Evolutionary conservation across 1,284 basidiomycete genomes (phyloP).

Genomic region (Jaminaea rosea): DNA sequence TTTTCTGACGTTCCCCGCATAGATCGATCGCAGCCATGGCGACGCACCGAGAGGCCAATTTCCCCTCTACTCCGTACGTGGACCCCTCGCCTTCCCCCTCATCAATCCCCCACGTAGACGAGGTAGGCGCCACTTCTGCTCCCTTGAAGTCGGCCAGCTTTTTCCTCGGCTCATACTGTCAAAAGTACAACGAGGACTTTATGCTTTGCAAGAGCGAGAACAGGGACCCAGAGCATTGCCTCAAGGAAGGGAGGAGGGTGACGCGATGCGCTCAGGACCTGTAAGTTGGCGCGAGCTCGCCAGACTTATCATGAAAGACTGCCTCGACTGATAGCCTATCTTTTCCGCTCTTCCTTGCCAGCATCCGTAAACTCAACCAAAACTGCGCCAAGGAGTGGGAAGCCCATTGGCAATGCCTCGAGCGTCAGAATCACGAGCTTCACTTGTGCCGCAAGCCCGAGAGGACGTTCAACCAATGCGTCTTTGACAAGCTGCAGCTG

Average conservation of each 20-base stretch:
- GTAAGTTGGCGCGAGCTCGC: conserved; percentile 53
- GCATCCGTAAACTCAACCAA: conserved; percentile 85
- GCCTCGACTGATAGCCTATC: not conserved
- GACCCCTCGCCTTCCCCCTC: conserved; percentile 40
- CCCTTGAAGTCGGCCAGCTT: conserved; percentile 94
- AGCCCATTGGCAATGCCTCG: conserved; percentile 88
- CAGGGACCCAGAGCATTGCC: conserved; percentile 79
- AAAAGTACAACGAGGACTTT: conserved; percentile 98
- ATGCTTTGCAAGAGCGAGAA: conserved; percentile 97
- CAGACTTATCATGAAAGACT: not conserved
- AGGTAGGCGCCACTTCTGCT: conserved; percentile 82
- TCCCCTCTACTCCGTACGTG: conserved; percentile 43
- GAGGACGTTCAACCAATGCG: conserved; percentile 80
- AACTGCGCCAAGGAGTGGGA: conserved; percentile 83
- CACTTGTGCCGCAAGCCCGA: conserved; percentile 84
- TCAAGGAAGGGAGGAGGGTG: conserved; percentile 90
- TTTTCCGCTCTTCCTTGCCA: conserved; percentile 44
- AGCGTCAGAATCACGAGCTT: conserved; percentile 94
- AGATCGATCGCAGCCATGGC: too few relatives aligned
- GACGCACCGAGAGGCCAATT: conserved; percentile 44
- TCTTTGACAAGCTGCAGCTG: conserved; percentile 90
- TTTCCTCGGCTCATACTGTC: conserved; percentile 92
- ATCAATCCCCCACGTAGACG: conserved; percentile 65
- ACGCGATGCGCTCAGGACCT: conserved; percentile 90
- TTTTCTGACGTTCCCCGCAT: too few relatives aligned